phyloP scores from a whole-genome alignment of 352 stramenopile species.

The Phytopythium mirpurense region DNA sequence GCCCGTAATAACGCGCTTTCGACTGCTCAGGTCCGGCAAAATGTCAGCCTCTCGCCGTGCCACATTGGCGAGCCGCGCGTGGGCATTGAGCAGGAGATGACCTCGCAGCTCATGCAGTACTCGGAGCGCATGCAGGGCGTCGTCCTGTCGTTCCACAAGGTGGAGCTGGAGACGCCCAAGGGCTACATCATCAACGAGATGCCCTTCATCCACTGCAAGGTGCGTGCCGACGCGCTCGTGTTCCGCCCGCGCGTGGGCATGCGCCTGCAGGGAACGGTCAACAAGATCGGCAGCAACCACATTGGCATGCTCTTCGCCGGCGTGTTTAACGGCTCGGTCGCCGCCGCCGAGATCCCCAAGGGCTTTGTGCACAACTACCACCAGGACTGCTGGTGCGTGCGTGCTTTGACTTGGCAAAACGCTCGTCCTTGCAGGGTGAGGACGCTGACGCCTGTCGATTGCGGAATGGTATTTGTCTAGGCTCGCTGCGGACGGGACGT shows the following conservation, averaged over 20 bases:
- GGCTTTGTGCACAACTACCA: constrained; percentile 79
- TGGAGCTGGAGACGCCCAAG: constrained; percentile 46
- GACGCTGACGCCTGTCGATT: constrained; percentile 3
- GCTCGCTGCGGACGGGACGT: constrained; percentile 44
- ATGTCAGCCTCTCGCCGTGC: constrained; percentile 68
- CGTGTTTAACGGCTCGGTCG: constrained; percentile 81
- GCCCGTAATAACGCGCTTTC: neutral
- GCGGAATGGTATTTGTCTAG: constrained; percentile 24
- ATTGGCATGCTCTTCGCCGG: constrained; percentile 78
- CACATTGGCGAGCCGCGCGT: constrained; percentile 58
- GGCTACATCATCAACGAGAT: constrained; percentile 82
- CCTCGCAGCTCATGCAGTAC: constrained; percentile 72
- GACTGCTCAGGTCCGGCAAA: constrained; percentile 39
- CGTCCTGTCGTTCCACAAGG: constrained; percentile 65
- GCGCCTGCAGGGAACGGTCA: constrained; percentile 53
- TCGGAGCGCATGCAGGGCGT: constrained; percentile 69
- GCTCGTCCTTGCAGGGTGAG: too few relatives aligned
- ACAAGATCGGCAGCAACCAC: constrained; percentile 87
- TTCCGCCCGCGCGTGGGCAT: constrained; percentile 69
- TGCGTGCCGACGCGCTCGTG: constrained; percentile 62
- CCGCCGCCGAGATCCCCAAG: constrained; percentile 64
- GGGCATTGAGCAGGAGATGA: constrained; percentile 75
- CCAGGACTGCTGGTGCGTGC: constrained; percentile 64
- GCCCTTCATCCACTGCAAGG: constrained; percentile 80
- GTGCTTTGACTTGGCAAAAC: neutral